Conservation (phyloP, 1,284 basidiomycete genomes). For the Tilletia setariae region DNA sequence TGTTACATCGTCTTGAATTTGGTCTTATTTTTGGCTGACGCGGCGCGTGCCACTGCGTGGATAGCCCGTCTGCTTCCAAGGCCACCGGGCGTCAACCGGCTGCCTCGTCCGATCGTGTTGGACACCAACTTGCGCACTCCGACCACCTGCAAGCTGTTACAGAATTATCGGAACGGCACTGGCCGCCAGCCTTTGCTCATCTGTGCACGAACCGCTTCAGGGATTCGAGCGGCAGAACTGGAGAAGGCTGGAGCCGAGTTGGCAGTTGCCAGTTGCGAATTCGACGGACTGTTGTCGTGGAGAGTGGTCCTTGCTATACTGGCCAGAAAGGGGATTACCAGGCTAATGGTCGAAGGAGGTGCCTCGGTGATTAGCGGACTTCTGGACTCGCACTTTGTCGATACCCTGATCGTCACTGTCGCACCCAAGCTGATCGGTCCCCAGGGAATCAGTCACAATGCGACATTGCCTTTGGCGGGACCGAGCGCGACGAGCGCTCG, state of each 20-base stretch:
- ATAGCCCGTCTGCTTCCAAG: slow-evolving; percentile 55
- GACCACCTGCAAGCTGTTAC: slow-evolving; percentile 69
- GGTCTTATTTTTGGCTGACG: neutral
- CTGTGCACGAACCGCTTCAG: slow-evolving; percentile 55
- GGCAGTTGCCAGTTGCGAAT: slow-evolving; percentile 44
- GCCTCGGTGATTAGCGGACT: slow-evolving; percentile 77
- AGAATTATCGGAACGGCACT: slow-evolving; percentile 63
- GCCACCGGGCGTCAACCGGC: slow-evolving; percentile 49
- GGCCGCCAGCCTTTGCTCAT: slow-evolving; percentile 77
- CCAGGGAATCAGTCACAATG: slow-evolving; percentile 14
- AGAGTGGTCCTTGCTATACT: slow-evolving; percentile 26
- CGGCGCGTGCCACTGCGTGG: slow-evolving; percentile 47
- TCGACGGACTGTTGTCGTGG: slow-evolving; percentile 25
- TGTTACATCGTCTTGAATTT: neutral
- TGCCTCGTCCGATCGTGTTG: slow-evolving; percentile 79
- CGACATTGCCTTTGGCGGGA: slow-evolving; percentile 1
- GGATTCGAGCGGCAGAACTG: slow-evolving; percentile 37
- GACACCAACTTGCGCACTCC: slow-evolving; percentile 72
- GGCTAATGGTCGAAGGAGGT: slow-evolving; percentile 94
- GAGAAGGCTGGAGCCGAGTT: slow-evolving; percentile 56
- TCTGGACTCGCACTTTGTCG: slow-evolving; percentile 55
- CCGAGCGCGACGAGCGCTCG: slow-evolving; percentile 13
- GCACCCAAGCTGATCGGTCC: slow-evolving; percentile 6
- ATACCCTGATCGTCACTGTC: slow-evolving; percentile 15
- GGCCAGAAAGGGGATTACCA: slow-evolving; percentile 61